Evolutionary conservation across 2,329 filamentous ascomycete genomes (phyloP), one percentile per base, ranked within the genome.

Genomic region (Helotiales sp.): DNA sequence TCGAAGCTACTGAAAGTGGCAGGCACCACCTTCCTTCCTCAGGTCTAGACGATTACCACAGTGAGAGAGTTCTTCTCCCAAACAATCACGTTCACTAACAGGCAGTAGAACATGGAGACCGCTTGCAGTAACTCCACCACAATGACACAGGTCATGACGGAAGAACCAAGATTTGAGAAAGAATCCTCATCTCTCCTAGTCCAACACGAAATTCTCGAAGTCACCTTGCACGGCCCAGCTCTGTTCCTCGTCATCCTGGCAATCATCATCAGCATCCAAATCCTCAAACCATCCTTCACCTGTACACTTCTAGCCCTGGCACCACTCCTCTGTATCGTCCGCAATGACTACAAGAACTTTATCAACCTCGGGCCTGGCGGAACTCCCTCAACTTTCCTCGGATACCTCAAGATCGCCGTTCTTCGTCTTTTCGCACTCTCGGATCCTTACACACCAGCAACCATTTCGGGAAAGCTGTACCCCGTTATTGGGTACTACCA

Each of bases 341-440:
- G 85, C 69, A 83, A 85, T 69, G 89, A 93, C 76, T 95, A 91
- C 73, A 76, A 79, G 53, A 88, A 87, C 70, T 95, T 91, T 74
- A 76, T 93, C 62, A 82, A 82, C 36, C 84, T 96, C 19, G 91
- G 91, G 0, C 90, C 90, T 0, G 91, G 91, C 24, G 91, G 91
- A 58, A 93, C 89, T 0, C 90, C 91, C 0, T 81, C 86, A 2
- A 95, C 88, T 0, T 82, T 89, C 40, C 63, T 74, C 5, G 91
- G 90, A 63, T 96, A 93, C 72, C 74, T 91, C 25, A 82, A 84
- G 55, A 86, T 95, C 72, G 88, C 87, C 61, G 83, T 85, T 73
- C 82, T 93, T 49, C 84, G 87, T 10, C 74, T 93, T 47, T 87
- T 91, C 77, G 82, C 84, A 33, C 79, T 95, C 4, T 81, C 84